These are phyloP conservation scores for Monosporascus sp. DNA, from an alignment of 2,329 filamentous ascomycete genomes.

Conservation along the genomic window DNA sequence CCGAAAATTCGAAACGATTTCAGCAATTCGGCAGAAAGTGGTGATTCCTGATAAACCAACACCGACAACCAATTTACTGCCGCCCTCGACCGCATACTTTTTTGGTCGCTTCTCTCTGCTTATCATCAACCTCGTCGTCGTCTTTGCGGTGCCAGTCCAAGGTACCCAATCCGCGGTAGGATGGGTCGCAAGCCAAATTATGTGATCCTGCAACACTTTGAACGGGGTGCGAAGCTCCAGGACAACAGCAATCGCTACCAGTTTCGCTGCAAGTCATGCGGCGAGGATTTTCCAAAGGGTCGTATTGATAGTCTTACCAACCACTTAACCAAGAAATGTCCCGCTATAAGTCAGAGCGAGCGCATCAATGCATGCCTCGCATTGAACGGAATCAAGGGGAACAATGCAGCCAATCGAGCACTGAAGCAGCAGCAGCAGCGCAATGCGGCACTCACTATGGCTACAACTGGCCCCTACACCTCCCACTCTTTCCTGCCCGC, in stretches of 20 bases:
- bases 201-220: constrained; percentile 83
- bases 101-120: background rate
- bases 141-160: constrained; percentile 7
- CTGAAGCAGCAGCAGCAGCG: background rate
- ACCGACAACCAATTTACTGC: background rate
- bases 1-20: no score
- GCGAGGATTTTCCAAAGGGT: constrained; percentile 85
- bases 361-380: constrained; percentile 69
- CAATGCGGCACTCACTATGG: constrained; percentile 4
- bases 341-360: constrained; percentile 68
- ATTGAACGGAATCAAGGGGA: constrained; percentile 62
- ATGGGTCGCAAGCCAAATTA: constrained; percentile 84
- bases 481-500: background rate
- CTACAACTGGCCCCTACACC: constrained; percentile 7
- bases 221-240: constrained; percentile 77
- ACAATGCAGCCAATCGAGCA: constrained; percentile 18
- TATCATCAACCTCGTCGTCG: constrained; percentile 7
- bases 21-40: no score
- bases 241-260: constrained; percentile 90
- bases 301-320: constrained; percentile 75
- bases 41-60: no score
- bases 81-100: background rate
- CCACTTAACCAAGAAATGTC: constrained; percentile 83
- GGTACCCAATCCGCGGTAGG: constrained; percentile 17
- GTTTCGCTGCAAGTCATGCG: constrained; percentile 84